phyloP scores from a whole-genome alignment of 2,329 filamentous ascomycete species.

The Fusarium equiseti region DNA sequence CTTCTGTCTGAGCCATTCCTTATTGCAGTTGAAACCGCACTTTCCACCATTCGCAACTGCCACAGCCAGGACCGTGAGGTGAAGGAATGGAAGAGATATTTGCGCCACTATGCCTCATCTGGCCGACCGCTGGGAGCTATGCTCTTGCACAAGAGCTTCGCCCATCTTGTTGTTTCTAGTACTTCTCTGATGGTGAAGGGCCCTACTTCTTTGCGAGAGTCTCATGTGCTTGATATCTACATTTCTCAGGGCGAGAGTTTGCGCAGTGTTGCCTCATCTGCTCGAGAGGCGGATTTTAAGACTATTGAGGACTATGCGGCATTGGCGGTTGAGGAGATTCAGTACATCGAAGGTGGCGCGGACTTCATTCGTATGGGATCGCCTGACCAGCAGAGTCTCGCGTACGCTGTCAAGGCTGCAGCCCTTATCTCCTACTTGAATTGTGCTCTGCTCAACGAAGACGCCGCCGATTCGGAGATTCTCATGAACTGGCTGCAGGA shows the following conservation, averaged over 20 bases:
- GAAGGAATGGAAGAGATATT: slow-evolving; percentile 88
- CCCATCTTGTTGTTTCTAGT: slow-evolving; percentile 83
- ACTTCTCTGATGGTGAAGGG: slow-evolving; percentile 79
- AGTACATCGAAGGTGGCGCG: slow-evolving; percentile 85
- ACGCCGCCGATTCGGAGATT: slow-evolving; percentile 81
- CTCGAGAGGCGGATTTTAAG: slow-evolving; percentile 64
- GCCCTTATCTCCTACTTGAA: slow-evolving; percentile 87
- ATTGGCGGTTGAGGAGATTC: slow-evolving; percentile 85
- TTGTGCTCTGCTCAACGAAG: slow-evolving; percentile 84
- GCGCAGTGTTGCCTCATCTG: slow-evolving; percentile 48
- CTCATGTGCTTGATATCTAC: slow-evolving; percentile 79
- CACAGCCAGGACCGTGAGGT: slow-evolving; percentile 73
- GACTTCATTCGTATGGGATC: slow-evolving; percentile 88
- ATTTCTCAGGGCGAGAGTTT: slow-evolving; percentile 68
- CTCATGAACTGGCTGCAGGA: slow-evolving; percentile 89
- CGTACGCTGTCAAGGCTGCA: slow-evolving; percentile 86
- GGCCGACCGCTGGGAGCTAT: slow-evolving; percentile 90
- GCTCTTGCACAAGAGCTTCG: slow-evolving; percentile 89
- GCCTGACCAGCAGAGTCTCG: slow-evolving; percentile 85
- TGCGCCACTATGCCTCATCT: slow-evolving; percentile 83
- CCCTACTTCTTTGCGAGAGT: slow-evolving; percentile 67
- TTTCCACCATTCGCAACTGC: slow-evolving; percentile 89
- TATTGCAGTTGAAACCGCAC: slow-evolving; percentile 86
- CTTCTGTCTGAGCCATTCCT: slow-evolving; percentile 88
- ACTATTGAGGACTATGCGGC: slow-evolving; percentile 74